Percentiles rank a stretch among this genome's conserved stretches.
phyloP scores from a whole-genome alignment of 495 filamentous ascomycete genomes.

The Neurospora tetraspora region DNA sequence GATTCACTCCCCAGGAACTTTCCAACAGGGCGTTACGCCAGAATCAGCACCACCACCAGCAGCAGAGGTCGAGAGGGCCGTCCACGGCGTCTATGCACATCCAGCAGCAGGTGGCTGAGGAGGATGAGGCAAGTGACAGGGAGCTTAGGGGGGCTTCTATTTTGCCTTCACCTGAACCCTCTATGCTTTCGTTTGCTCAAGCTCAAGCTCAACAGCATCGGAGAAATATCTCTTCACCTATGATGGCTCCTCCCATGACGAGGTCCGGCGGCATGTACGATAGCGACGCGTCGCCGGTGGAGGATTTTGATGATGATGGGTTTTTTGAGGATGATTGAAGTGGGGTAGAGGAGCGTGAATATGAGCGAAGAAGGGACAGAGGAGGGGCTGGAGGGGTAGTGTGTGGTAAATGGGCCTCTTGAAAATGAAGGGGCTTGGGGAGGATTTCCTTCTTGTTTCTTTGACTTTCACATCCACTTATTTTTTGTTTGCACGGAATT shows the following conservation, averaged over 20 bases:
- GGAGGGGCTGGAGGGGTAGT: neutral
- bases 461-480: neutral
- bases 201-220: slow-evolving; percentile 1
- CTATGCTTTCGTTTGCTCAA: neutral
- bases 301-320: slow-evolving; percentile 44
- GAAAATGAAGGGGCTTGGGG: neutral
- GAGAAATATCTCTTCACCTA: neutral
- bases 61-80: slow-evolving; percentile 17
- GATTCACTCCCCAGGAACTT: slow-evolving; percentile 38
- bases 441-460: neutral
- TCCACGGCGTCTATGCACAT: slow-evolving; percentile 7
- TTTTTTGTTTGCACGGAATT: neutral
- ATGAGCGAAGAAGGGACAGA: neutral
- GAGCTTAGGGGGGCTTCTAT: neutral
- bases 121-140: slow-evolving; percentile 28
- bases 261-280: slow-evolving; percentile 55
- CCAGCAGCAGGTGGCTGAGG: slow-evolving; percentile 1
- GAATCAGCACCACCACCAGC: neutral
- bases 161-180: neutral
- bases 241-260: slow-evolving; percentile 59
- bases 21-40: slow-evolving; percentile 27
- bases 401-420: neutral
- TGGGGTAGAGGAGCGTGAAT: neutral
- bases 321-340: slow-evolving; percentile 44
- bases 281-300: slow-evolving; percentile 49